Evolutionary conservation across 208 protist species (phyloP).

Genomic region (Leptomonas seymouri): DNA sequence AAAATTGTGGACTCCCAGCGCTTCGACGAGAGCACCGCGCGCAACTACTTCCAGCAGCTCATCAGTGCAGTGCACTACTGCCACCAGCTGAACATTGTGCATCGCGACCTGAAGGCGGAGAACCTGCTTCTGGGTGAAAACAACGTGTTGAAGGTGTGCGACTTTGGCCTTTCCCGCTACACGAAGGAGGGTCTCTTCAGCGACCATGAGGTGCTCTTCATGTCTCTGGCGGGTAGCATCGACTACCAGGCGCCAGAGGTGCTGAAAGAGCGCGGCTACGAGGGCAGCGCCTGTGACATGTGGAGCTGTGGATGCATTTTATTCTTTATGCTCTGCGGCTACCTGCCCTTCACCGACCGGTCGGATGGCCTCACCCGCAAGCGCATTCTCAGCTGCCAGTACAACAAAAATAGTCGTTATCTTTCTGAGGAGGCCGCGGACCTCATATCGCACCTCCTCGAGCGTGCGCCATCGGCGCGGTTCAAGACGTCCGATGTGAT

Average conservation of each 20-base stretch:
- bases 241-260: conserved; percentile 93
- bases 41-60: conserved; percentile 93
- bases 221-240: conserved; percentile 85
- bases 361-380: conserved; percentile 86
- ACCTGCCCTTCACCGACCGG: conserved; percentile 96
- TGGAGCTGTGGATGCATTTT: conserved; percentile 98
- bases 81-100: conserved; percentile 90
- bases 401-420: conserved; percentile 84
- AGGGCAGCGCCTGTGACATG: conserved; percentile 95
- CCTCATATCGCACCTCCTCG: conserved; percentile 79
- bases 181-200: conserved; percentile 73
- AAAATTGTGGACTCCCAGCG: conserved; percentile 92
- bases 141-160: conserved; percentile 89
- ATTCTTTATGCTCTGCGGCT: conserved; percentile 98
- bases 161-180: conserved; percentile 93
- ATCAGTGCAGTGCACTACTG: conserved; percentile 92
- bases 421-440: conserved; percentile 70
- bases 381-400: conserved; percentile 83
- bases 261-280: conserved; percentile 90
- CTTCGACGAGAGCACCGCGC: conserved; percentile 82
- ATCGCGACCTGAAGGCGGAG: conserved; percentile 95
- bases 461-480: conserved; percentile 58
- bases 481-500: conserved; percentile 80
- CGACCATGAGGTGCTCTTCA: conserved; percentile 76
- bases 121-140: conserved; percentile 89